These are phyloP conservation scores for Celoporthe dispersa DNA, from an alignment of 2,329 filamentous ascomycete genomes.

Conservation along the genomic window DNA sequence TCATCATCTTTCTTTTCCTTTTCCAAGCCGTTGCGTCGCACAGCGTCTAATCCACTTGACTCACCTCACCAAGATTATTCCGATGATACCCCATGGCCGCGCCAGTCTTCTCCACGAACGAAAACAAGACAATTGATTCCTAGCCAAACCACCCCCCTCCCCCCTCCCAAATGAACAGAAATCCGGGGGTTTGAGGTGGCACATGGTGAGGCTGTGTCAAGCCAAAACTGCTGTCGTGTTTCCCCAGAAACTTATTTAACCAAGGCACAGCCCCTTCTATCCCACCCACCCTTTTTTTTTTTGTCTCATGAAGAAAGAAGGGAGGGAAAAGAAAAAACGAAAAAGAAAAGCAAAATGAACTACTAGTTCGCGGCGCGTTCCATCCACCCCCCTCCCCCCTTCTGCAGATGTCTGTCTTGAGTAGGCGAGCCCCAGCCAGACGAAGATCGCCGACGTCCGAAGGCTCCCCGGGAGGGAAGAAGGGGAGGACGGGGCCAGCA, in stretches of 20 bases:
- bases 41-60: background rate
- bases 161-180: background rate
- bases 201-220: conserved; percentile 19
- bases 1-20: background rate
- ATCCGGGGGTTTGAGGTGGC: background rate
- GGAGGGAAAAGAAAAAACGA: too few species aligned
- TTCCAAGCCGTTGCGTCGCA: background rate
- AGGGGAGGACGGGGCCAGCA: too few species aligned
- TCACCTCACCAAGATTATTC: background rate
- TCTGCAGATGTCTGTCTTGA: conserved; percentile 13
- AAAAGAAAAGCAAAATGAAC: too few species aligned
- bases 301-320: background rate
- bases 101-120: background rate
- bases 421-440: conserved; percentile 22
- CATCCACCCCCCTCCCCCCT: background rate
- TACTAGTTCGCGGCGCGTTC: too few species aligned
- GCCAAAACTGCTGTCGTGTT: conserved; percentile 18
- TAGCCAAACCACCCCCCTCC: conserved; percentile 15
- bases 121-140: background rate
- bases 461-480: too few species aligned
- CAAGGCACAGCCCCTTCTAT: background rate
- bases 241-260: conserved; percentile 16
- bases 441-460: conserved; percentile 23
- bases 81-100: background rate
- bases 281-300: too few species aligned